Base-by-base conservation (phyloP, 163 green algal genomes). In the Scenedesmus sp. region DNA sequence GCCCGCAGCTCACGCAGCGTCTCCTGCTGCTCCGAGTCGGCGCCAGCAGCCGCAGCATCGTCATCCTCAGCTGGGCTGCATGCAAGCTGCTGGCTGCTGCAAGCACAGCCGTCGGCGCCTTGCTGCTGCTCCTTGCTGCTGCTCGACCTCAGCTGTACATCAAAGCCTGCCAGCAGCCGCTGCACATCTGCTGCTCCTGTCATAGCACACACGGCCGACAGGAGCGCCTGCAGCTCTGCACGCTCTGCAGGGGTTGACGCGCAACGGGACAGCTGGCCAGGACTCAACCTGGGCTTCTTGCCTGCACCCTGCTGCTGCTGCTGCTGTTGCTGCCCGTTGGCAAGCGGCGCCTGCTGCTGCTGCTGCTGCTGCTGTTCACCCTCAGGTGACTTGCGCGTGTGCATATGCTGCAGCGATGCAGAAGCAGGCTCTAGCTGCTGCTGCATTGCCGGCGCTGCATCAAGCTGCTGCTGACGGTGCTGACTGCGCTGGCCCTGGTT, bases 51-150 rank as follows among this genome's bases (percentile, higher is more conserved):
- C 1, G 56, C 56, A 33, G 56, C 65, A 76, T 35, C 20, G 24
- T 5, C 26, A 40, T 35, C 22, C 26, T 35, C 59, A 72, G 59
- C 59, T 35, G 59, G 49, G 49, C 49, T 56, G 49, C 49, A 56
- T 13, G 15, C 15, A 13, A 12, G 15, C 49, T 56, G 49, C 49
- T 20, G 15, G 49, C 49, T 56, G 49, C 49, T 35, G 22, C 22
- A 35, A 72, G 33, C 22, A 24, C 59, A 33, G 59, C 24, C 24
- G 24, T 3, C 53, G 7, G 53, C 53, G 26, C 53, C 15, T 16
- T 68, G 53, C 53, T 68, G 53, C 53, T 68, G 53, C 53, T 68
- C 53, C 53, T 40, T 76, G 65, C 65, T 76, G 65, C 65, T 76
- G 65, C 65, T 20, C 3, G 65, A 37, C 30, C 30, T 40, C 65